phyloP scores from a whole-genome alignment of 441 rosid species.

The Oxalis stricta region DNA sequence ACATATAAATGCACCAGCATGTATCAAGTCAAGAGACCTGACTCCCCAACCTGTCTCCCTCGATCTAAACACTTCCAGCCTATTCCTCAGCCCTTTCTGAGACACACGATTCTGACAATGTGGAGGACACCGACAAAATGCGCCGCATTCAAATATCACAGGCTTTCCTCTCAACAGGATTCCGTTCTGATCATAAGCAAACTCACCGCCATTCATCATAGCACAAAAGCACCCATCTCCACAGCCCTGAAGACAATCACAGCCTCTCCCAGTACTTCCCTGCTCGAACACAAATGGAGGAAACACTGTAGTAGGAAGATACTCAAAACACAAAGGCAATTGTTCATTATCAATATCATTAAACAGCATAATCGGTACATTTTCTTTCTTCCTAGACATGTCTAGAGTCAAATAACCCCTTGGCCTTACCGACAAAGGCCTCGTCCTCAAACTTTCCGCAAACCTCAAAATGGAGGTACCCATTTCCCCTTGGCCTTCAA shows the following conservation, averaged over 20 bases:
- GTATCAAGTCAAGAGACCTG: conserved; percentile 67
- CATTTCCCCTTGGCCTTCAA: conserved; percentile 75
- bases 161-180: conserved; percentile 65
- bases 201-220: conserved; percentile 64
- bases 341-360: conserved; percentile 66
- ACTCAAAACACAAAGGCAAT: conserved; percentile 74
- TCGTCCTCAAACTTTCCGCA: conserved; percentile 42
- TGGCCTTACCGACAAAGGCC: conserved; percentile 51
- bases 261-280: conserved; percentile 38
- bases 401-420: conserved; percentile 72
- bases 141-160: conserved; percentile 65
- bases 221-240: conserved; percentile 56
- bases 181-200: conserved; percentile 64
- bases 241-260: conserved; percentile 62
- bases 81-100: conserved; percentile 56
- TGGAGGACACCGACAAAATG: conserved; percentile 66
- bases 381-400: conserved; percentile 52
- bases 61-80: conserved; percentile 80
- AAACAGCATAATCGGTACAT: conserved; percentile 43
- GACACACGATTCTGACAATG: conserved; percentile 64
- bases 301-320: conserved; percentile 47
- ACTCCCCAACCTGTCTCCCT: conserved; percentile 91
- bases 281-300: conserved; percentile 30
- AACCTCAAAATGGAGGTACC: conserved; percentile 57
- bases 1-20: conserved; percentile 79